Base-by-base conservation (phyloP, 73 alveolate genomes). In the Strombidium stylifer region DNA sequence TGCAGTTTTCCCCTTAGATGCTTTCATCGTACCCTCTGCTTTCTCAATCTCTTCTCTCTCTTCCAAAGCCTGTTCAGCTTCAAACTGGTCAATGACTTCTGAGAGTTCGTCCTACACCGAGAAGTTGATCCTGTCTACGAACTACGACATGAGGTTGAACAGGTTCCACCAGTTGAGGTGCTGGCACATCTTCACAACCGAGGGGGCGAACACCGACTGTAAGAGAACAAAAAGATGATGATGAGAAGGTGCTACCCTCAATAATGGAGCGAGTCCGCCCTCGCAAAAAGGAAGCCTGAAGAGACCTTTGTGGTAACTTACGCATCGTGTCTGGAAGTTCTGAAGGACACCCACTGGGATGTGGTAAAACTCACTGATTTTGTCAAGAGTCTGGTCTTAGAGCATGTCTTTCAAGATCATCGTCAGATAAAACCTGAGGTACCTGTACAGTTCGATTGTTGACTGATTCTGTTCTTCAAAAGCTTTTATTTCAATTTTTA, bases 141-240 rank as follows among this genome's bases (percentile, higher is more conserved):
- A 74, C 34, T 74, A 56, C 31, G 50, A 28, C 8, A 75, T 60
- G 20, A 65, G 19, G 42, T 75, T 68, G 20, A 16, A 64, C 53
- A 75, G 28, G 46, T 65, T 75, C 74, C 77, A 75, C 88, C 88
- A 75, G 4, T 41, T 45, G 10, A 75, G 56, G 26, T 75, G 82
- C 25, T 53, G 74, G 19, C 82, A 75, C 34, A 75, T 37, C 12
- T 51, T 65, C 12, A 49, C 65, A 14, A 75, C 78, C 69, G 49
- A 10, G 6, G 67, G 30, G 30, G 59, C 44, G 18, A 66, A 66
- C 18, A 52, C 49, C 44, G 66, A 28, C 80, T 66, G 34, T 18
- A 45, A n/a, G n/a, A n/a, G n/a, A n/a, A n/a, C n/a, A n/a, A n/a
- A n/a, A n/a, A n/a, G n/a, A n/a, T n/a, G n/a, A n/a, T n/a, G n/a